These are phyloP conservation scores for Leptographium lundbergii DNA, from an alignment of 2,329 filamentous ascomycete genomes.

Conservation along the genomic window DNA sequence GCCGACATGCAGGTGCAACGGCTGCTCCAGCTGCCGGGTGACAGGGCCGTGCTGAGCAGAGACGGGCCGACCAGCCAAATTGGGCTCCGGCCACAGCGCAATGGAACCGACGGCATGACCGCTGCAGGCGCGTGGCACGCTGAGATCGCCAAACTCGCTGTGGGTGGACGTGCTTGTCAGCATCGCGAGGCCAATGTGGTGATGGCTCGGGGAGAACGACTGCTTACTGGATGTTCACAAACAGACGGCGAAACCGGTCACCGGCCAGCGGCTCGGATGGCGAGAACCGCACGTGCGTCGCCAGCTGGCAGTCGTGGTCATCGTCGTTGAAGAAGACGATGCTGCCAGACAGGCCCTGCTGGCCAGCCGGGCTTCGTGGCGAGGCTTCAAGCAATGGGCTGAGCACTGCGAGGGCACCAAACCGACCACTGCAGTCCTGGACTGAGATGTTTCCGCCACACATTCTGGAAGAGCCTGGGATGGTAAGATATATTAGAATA, in stretches of 20 bases:
- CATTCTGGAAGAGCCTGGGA: conserved; percentile 1
- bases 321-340: conserved; percentile 11
- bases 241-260: not conserved
- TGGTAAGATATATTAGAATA: no score
- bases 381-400: not conserved
- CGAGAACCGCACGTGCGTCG: conserved; percentile 10
- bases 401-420: conserved; percentile 11
- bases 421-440: conserved; percentile 6
- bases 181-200: not conserved
- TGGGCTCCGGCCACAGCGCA: not conserved
- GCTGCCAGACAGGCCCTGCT: conserved; percentile 4
- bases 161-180: not conserved
- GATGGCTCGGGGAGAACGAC: not conserved
- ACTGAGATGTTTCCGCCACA: conserved; percentile 8
- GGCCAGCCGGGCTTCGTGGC: not conserved
- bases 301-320: conserved; percentile 9
- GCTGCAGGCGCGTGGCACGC: not conserved
- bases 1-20: conserved; percentile 11
- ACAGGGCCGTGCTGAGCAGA: not conserved
- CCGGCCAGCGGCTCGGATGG: not conserved
- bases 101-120: not conserved
- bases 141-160: conserved; percentile 8
- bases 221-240: conserved; percentile 8
- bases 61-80: not conserved
- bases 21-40: conserved; percentile 4